Percentiles rank a stretch among this genome's conserved stretches.
Conservation (phyloP, 768 basidiomycete species). For the Kwoniella botswanensis region DNA sequence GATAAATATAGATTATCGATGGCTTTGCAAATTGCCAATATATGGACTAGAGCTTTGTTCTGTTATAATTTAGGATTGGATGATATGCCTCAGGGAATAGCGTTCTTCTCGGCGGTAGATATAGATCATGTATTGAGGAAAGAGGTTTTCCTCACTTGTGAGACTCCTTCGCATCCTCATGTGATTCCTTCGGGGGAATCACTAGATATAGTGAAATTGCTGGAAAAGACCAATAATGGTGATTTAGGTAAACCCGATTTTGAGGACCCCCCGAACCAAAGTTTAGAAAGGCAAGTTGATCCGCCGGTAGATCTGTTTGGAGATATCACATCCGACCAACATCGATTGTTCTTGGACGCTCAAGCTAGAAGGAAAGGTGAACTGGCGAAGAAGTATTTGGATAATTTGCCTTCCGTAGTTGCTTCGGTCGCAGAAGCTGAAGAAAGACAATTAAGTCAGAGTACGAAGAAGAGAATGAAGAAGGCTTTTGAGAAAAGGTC, state of each 20-base stretch:
- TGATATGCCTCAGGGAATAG: slow-evolving; percentile 90
- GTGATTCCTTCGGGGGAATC: slow-evolving; percentile 88
- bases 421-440: slow-evolving; percentile 3
- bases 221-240: slow-evolving; percentile 71
- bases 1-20: slow-evolving; percentile 90
- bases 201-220: slow-evolving; percentile 69
- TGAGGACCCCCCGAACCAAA: not conserved
- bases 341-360: slow-evolving; percentile 27
- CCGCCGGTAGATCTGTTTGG: slow-evolving; percentile 19
- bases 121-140: slow-evolving; percentile 88
- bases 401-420: slow-evolving; percentile 7
- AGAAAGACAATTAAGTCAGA: not conserved
- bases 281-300: not conserved
- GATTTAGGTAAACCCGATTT: slow-evolving; percentile 18
- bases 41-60: slow-evolving; percentile 92
- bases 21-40: slow-evolving; percentile 90
- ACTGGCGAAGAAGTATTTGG: slow-evolving; percentile 26
- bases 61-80: slow-evolving; percentile 93
- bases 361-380: slow-evolving; percentile 14
- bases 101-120: slow-evolving; percentile 97
- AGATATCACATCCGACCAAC: slow-evolving; percentile 17
- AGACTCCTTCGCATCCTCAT: slow-evolving; percentile 86
- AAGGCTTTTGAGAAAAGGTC: not conserved
- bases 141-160: slow-evolving; percentile 93
- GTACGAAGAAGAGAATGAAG: not conserved